A percentile compares a stretch with the other conserved stretches of the same genome.
Evolutionary conservation across 768 basidiomycete species (phyloP).

Genomic region (Tremella yokohamensis): DNA sequence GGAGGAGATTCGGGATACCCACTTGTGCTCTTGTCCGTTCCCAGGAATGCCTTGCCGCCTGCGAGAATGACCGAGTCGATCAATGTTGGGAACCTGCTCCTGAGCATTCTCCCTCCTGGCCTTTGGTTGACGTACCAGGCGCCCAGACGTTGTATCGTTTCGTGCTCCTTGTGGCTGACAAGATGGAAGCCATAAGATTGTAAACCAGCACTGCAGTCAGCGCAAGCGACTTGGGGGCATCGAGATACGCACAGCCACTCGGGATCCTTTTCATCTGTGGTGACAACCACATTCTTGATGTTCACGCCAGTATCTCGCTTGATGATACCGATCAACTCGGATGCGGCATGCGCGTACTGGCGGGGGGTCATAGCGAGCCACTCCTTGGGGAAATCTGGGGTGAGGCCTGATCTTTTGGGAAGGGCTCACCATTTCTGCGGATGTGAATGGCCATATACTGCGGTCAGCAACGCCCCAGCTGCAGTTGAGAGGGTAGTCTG

Average conservation of each 20-base stretch:
- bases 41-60: conserved; percentile 7
- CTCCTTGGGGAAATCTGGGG: conserved; percentile 7
- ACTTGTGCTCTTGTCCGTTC: conserved; percentile 13
- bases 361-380: neutral
- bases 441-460: conserved; percentile 17
- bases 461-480: too few relatives aligned
- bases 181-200: conserved; percentile 7
- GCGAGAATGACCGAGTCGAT: conserved; percentile 14
- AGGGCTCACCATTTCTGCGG: conserved; percentile 7
- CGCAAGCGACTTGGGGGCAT: neutral
- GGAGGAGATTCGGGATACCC: conserved; percentile 1
- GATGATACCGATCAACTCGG: neutral
- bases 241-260: conserved; percentile 9
- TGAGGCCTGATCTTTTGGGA: too few relatives aligned
- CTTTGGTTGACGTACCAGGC: conserved; percentile 6
- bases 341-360: too few relatives aligned
- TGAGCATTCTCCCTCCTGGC: neutral
- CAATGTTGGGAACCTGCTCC: conserved; percentile 9
- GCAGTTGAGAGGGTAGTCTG: too few relatives aligned
- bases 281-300: conserved; percentile 6
- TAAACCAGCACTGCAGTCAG: neutral
- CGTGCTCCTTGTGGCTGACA: conserved; percentile 6
- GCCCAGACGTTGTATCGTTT: conserved; percentile 7
- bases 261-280: conserved; percentile 12
- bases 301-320: neutral